These are phyloP conservation scores for Leccinum variicolor DNA, from an alignment of 768 basidiomycete species.

Conservation along the genomic window DNA sequence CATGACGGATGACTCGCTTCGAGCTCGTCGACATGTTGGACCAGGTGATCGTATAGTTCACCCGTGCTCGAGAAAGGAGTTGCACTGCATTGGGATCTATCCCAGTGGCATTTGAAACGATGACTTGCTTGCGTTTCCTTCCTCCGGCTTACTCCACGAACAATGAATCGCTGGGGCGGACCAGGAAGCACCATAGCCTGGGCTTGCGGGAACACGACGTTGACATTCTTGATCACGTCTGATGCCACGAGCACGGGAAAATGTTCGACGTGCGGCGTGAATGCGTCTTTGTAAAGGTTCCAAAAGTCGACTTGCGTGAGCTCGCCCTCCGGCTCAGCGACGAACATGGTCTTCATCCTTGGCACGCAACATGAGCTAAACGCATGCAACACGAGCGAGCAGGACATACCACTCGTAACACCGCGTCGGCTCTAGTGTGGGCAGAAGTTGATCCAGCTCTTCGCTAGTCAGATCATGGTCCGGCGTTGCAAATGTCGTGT, in stretches of 20 bases:
- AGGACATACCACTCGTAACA: slow-evolving; percentile 74
- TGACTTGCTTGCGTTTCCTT: slow-evolving; percentile 56
- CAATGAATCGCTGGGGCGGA: slow-evolving; percentile 74
- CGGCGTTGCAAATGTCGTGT: slow-evolving; percentile 42
- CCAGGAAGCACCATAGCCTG: slow-evolving; percentile 83
- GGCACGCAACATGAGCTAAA: slow-evolving; percentile 10
- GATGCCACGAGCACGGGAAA: slow-evolving; percentile 74
- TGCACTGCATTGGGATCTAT: slow-evolving; percentile 52
- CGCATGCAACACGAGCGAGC: background rate
- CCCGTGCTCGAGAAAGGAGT: slow-evolving; percentile 48
- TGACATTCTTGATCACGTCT: slow-evolving; percentile 94
- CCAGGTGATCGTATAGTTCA: slow-evolving; percentile 73
- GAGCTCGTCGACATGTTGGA: slow-evolving; percentile 49
- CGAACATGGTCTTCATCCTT: slow-evolving; percentile 93
- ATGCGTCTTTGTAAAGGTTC: slow-evolving; percentile 87
- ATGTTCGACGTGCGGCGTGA: slow-evolving; percentile 55
- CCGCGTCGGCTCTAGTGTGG: slow-evolving; percentile 67
- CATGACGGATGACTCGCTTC: slow-evolving; percentile 53
- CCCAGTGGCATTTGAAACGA: slow-evolving; percentile 77
- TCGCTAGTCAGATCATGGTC: slow-evolving; percentile 70
- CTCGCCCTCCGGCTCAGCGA: slow-evolving; percentile 70
- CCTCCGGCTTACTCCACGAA: slow-evolving; percentile 76
- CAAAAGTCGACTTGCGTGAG: slow-evolving; percentile 95
- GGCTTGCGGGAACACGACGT: slow-evolving; percentile 78
- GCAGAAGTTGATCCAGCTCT: slow-evolving; percentile 58